Conservation (phyloP, 2,329 filamentous ascomycete genomes). For the Mycosphaerella arachidis region DNA sequence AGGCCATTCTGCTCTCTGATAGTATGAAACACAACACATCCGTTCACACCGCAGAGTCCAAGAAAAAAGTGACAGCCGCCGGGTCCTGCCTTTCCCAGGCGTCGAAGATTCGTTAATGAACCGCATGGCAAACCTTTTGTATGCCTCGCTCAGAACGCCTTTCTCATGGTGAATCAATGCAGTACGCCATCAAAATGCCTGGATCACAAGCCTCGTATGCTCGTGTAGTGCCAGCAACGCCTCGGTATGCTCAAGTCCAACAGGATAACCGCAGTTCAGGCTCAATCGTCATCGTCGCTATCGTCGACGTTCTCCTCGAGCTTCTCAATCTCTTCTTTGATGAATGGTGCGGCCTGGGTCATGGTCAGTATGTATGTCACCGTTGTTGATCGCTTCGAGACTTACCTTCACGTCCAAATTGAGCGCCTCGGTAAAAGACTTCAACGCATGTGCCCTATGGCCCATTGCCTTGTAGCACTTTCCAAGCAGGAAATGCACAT, state of each 20-base stretch:
- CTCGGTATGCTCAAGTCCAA: neutral
- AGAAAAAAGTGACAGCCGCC: neutral
- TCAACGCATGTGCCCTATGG: conserved; percentile 70
- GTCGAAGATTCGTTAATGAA: neutral
- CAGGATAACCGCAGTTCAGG: neutral
- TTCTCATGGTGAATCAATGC: neutral
- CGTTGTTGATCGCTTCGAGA: neutral
- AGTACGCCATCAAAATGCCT: neutral
- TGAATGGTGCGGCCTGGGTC: conserved; percentile 76
- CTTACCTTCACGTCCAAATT: conserved; percentile 94
- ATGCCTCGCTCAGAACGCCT: neutral
- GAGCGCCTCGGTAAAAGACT: conserved; percentile 88
- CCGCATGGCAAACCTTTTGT: neutral
- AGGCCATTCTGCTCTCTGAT: neutral
- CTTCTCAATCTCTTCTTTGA: conserved; percentile 94
- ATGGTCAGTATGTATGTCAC: neutral
- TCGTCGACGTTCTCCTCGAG: conserved; percentile 44
- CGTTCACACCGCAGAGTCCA: neutral
- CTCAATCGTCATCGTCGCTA: conserved; percentile 23
- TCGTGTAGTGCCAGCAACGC: neutral
- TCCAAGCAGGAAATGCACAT: conserved; percentile 90
- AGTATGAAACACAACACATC: neutral
- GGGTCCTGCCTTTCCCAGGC: neutral
- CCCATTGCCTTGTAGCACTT: conserved; percentile 61
- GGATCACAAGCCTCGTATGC: neutral